phyloP scores from a whole-genome alignment of 768 basidiomycete genomes.

The Lactifluus rugatus region DNA sequence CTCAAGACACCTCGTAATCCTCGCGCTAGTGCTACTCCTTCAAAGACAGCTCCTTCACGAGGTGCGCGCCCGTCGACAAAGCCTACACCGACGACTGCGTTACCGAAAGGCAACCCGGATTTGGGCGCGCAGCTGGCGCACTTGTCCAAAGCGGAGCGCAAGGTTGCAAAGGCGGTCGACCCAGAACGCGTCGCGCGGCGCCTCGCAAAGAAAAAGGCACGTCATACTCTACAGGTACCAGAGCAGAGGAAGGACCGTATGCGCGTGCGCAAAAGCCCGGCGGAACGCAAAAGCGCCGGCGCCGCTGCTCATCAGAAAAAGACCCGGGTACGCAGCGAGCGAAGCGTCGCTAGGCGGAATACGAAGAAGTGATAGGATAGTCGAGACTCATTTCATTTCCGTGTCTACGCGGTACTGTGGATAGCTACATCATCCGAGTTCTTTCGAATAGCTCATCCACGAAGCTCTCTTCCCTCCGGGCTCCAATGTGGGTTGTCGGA shows the following conservation, averaged over 20 bases:
- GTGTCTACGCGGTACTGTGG: neutral
- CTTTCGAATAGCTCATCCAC: neutral
- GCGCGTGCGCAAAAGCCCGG: constrained; percentile 36
- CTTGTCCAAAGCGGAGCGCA: constrained; percentile 79
- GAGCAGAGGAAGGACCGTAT: constrained; percentile 35
- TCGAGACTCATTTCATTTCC: neutral
- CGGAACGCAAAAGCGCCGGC: constrained; percentile 24
- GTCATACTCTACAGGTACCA: constrained; percentile 40
- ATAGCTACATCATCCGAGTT: neutral
- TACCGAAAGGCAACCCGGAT: constrained; percentile 69
- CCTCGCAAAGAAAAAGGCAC: constrained; percentile 82
- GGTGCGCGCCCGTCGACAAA: constrained; percentile 5
- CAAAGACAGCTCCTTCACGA: constrained; percentile 10
- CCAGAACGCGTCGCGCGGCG: constrained; percentile 74
- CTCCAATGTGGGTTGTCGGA: constrained; percentile 21
- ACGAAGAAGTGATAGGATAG: constrained; percentile 38
- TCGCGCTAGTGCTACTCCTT: constrained; percentile 21
- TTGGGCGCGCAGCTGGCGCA: constrained; percentile 72
- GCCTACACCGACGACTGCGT: constrained; percentile 23
- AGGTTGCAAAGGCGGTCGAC: constrained; percentile 69
- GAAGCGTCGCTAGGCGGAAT: constrained; percentile 45
- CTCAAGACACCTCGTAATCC: constrained; percentile 14
- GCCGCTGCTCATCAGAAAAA: constrained; percentile 30
- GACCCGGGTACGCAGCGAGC: constrained; percentile 45
- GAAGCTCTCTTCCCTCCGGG: constrained; percentile 6